Conservation (phyloP, 495 filamentous ascomycete species). For the Aspergillus saccharolyticus region DNA sequence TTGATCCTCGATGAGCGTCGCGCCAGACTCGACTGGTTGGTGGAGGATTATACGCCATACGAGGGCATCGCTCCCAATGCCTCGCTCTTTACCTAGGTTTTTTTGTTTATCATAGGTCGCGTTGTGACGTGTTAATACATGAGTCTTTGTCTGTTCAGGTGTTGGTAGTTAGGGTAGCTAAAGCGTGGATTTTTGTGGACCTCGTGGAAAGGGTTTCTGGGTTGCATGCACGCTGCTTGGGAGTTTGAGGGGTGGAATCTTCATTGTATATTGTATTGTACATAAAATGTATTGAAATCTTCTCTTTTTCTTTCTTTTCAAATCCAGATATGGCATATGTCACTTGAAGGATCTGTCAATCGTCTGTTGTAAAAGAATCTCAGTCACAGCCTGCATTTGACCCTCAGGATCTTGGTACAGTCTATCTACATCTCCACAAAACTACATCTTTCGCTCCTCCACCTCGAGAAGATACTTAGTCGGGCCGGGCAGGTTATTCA, state of each 20-base stretch:
- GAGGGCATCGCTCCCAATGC: constrained; percentile 30
- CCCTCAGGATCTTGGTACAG: too few relatives aligned
- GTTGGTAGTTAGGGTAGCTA: neutral
- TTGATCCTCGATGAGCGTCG: constrained; percentile 40
- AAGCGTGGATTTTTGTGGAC: neutral
- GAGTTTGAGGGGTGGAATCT: neutral
- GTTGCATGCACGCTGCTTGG: neutral
- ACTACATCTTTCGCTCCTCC: too few relatives aligned
- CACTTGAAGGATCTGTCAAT: too few relatives aligned
- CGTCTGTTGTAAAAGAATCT: too few relatives aligned
- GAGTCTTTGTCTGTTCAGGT: neutral
- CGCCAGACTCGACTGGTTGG: constrained; percentile 24
- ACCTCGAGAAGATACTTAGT: too few relatives aligned
- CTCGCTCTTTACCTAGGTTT: constrained; percentile 34
- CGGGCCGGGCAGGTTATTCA: neutral
- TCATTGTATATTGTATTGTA: neutral
- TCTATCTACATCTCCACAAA: too few relatives aligned
- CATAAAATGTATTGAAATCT: neutral
- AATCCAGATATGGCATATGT: too few relatives aligned
- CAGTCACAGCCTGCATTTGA: too few relatives aligned
- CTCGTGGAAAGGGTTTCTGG: neutral
- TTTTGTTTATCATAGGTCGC: neutral
- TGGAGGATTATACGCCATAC: constrained; percentile 30
- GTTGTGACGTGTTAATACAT: neutral
- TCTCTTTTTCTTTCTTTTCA: too few relatives aligned